Evolutionary conservation across 805 yeast genomes (phyloP).

Genomic region (Kuraishia ogatae): DNA sequence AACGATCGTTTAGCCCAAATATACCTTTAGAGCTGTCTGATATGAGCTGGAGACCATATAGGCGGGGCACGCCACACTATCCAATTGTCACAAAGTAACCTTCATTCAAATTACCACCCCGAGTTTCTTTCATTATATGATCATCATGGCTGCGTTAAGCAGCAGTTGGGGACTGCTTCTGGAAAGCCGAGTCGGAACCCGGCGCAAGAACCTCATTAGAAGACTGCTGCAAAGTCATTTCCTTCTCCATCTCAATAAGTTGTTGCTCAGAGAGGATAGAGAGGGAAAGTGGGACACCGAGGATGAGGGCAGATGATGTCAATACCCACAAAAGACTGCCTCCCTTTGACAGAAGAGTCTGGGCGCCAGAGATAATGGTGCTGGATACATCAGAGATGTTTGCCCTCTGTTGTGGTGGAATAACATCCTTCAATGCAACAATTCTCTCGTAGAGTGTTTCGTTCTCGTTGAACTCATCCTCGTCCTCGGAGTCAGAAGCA

Average conservation of each 20-base stretch:
- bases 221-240: slow-evolving; percentile 72
- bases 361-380: slow-evolving; percentile 30
- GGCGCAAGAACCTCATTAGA: slow-evolving; percentile 69
- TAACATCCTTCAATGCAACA: slow-evolving; percentile 82
- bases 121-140: not conserved
- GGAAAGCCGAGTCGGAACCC: slow-evolving; percentile 43
- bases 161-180: slow-evolving; percentile 11
- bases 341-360: slow-evolving; percentile 43
- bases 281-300: slow-evolving; percentile 89
- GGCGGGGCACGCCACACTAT: not conserved
- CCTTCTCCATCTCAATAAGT: slow-evolving; percentile 88
- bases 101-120: not conserved
- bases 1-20: not conserved
- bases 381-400: slow-evolving; percentile 24
- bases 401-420: slow-evolving; percentile 81
- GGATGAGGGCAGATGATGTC: slow-evolving; percentile 72
- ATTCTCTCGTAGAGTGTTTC: slow-evolving; percentile 86
- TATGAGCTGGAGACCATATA: not conserved
- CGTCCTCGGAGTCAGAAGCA: slow-evolving; percentile 27
- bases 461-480: slow-evolving; percentile 69
- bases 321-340: slow-evolving; percentile 81
- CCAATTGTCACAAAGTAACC: not conserved
- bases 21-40: not conserved
- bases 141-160: not conserved
- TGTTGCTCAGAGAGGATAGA: slow-evolving; percentile 91